phyloP scores from a whole-genome alignment of 106 monocot genomes.

The Alisma plantagoaquatica region DNA sequence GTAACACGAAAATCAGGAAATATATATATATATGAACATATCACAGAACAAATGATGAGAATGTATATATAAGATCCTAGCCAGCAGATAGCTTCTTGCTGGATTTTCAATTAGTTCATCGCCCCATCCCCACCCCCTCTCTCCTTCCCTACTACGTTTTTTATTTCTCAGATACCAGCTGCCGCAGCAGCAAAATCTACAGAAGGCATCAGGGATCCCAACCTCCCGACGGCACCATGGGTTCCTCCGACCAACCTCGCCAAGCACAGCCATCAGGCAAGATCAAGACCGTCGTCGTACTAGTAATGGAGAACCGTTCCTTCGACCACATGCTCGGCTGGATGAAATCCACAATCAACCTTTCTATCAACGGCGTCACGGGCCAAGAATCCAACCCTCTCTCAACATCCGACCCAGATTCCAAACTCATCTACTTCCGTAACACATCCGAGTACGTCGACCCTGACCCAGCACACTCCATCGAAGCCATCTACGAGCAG shows the following conservation, averaged over 20 bases:
- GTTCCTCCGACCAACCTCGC: too few species aligned
- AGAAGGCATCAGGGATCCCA: not conserved
- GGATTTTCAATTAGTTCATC: too few species aligned
- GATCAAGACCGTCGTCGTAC: constrained; percentile 74
- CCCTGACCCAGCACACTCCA: constrained; percentile 92
- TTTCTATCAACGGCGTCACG: constrained; percentile 63
- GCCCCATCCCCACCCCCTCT: too few species aligned
- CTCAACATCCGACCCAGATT: constrained; percentile 46
- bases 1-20: too few species aligned
- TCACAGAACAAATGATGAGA: too few species aligned
- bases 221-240: too few species aligned
- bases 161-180: not conserved
- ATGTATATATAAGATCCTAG: too few species aligned
- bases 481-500: constrained; percentile 92
- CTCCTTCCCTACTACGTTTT: not conserved
- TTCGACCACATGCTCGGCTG: constrained; percentile 97
- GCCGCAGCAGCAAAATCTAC: not conserved
- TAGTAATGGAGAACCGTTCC: constrained; percentile 90
- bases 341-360: constrained; percentile 80
- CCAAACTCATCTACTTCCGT: constrained; percentile 34
- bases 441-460: constrained; percentile 65
- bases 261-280: too few species aligned
- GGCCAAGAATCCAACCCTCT: constrained; percentile 51
- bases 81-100: too few species aligned
- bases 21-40: too few species aligned